Evolutionary conservation across 345 rosid species (phyloP).

Genomic region (Odontarrhena argentea): DNA sequence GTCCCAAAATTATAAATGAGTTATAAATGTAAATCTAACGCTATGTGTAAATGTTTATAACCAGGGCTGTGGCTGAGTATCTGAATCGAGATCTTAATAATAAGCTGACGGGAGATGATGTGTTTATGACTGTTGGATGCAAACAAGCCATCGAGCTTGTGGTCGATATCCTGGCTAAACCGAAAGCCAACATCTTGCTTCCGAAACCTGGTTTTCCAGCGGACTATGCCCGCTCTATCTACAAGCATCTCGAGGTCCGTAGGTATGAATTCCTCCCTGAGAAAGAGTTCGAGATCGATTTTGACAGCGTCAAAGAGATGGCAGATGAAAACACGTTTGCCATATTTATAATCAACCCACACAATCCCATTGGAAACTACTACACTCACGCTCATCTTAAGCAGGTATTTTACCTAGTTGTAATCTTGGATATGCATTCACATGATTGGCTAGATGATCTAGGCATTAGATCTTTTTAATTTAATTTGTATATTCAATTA

Average conservation of each 20-base stretch:
- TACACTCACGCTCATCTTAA: constrained; percentile 46
- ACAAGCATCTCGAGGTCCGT: constrained; percentile 43
- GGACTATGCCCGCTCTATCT: constrained; percentile 36
- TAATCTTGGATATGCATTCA: neutral
- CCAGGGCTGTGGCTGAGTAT: constrained; percentile 52
- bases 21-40: too few species aligned
- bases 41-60: too few species aligned
- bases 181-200: constrained; percentile 51
- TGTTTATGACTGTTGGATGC: constrained; percentile 54
- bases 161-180: constrained; percentile 44
- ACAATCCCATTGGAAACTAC: constrained; percentile 42
- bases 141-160: constrained; percentile 53
- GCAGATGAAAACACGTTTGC: constrained; percentile 57
- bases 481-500: too few species aligned
- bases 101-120: constrained; percentile 51
- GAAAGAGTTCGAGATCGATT: constrained; percentile 53
- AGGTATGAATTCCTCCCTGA: constrained; percentile 51
- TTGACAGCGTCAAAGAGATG: constrained; percentile 44
- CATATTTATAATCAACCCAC: constrained; percentile 51
- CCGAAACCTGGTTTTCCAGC: constrained; percentile 42
- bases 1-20: neutral
- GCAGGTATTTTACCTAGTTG: constrained; percentile 26
- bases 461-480: too few species aligned
- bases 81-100: constrained; percentile 45
- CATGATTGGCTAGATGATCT: neutral